These are phyloP conservation scores for Euryodendron excelsum DNA, from an alignment of 148 eudicot species.

Conservation along the genomic window DNA sequence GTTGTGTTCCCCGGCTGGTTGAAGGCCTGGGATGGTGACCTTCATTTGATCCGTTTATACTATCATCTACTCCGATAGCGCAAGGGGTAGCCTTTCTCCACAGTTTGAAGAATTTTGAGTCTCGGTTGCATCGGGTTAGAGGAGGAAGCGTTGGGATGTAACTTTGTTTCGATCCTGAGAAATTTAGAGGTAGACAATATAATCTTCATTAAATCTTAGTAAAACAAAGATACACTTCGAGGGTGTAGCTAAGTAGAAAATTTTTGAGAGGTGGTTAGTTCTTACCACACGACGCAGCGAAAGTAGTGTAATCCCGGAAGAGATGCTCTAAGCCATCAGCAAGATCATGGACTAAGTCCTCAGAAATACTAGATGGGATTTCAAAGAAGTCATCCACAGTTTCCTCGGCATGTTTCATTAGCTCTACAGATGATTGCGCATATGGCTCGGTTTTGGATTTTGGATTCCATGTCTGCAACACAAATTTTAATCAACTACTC, in stretches of 20 bases:
- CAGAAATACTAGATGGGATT: constrained; percentile 62
- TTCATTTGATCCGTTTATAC: constrained; percentile 35
- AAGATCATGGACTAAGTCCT: constrained; percentile 58
- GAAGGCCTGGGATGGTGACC: constrained; percentile 73
- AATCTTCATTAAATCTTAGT: too few relatives aligned
- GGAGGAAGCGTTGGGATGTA: constrained; percentile 93
- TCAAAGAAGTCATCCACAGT: constrained; percentile 69
- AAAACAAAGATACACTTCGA: too few relatives aligned
- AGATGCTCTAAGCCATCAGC: constrained; percentile 66
- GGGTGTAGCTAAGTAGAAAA: too few relatives aligned
- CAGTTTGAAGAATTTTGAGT: constrained; percentile 57
- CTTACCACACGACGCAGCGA: constrained; percentile 87
- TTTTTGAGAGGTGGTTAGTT: not conserved
- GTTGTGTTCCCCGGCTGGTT: constrained; percentile 93
- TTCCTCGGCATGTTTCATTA: constrained; percentile 53
- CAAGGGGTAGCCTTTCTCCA: constrained; percentile 73
- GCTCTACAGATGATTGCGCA: constrained; percentile 74
- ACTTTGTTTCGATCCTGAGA: constrained; percentile 83
- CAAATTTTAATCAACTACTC: not conserved
- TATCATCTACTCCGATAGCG: constrained; percentile 39
- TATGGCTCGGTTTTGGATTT: constrained; percentile 89
- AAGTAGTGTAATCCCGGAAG: constrained; percentile 64
- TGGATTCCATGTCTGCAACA: constrained; percentile 89
- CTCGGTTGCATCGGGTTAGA: constrained; percentile 79
- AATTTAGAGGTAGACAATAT: not conserved